These are phyloP conservation scores for Tinospora cordifolia DNA, from an alignment of 164 flowering plant genomes.

Conservation along the genomic window DNA sequence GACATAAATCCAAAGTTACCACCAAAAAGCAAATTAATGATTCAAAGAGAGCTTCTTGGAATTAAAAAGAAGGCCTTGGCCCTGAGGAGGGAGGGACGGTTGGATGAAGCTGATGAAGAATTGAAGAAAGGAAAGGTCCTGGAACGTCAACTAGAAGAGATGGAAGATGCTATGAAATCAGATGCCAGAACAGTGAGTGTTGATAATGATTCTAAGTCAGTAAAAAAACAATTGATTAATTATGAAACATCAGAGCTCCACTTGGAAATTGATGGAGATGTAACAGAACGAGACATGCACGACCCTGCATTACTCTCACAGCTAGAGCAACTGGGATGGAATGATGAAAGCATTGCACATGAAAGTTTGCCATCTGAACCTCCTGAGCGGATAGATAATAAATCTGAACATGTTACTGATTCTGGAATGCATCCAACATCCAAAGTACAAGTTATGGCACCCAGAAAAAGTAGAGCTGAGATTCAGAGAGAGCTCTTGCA, in stretches of 20 bases:
- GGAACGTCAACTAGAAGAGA: slow-evolving; percentile 67
- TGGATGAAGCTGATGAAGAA: slow-evolving; percentile 79
- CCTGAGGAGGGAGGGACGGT: slow-evolving; percentile 69
- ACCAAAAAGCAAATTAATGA: slow-evolving; percentile 48
- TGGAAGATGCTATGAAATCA: slow-evolving; percentile 33
- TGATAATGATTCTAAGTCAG: slow-evolving; percentile 11
- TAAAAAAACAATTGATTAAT: slow-evolving; percentile 13
- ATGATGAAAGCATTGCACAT: slow-evolving; percentile 36
- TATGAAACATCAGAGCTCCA: slow-evolving; percentile 10
- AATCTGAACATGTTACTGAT: slow-evolving; percentile 3
- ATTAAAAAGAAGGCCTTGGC: slow-evolving; percentile 76
- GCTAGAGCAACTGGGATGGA: slow-evolving; percentile 71
- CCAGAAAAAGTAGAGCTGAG: slow-evolving; percentile 59
- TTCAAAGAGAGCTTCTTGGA: slow-evolving; percentile 70
- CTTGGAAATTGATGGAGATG: slow-evolving; percentile 42
- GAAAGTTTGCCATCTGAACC: slow-evolving; percentile 16
- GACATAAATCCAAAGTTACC: slow-evolving; percentile 19
- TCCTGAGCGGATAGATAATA: slow-evolving; percentile 14
- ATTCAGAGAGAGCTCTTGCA: slow-evolving; percentile 76
- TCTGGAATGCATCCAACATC: slow-evolving; percentile 18
- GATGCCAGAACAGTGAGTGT: slow-evolving; percentile 14
- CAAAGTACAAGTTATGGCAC: slow-evolving; percentile 11
- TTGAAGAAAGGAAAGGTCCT: slow-evolving; percentile 63
- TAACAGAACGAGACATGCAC: slow-evolving; percentile 72
- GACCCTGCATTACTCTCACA: slow-evolving; percentile 65